These are phyloP conservation scores for Sclerotinia minor DNA, from an alignment of 2,329 filamentous ascomycete species.

Conservation along the genomic window DNA sequence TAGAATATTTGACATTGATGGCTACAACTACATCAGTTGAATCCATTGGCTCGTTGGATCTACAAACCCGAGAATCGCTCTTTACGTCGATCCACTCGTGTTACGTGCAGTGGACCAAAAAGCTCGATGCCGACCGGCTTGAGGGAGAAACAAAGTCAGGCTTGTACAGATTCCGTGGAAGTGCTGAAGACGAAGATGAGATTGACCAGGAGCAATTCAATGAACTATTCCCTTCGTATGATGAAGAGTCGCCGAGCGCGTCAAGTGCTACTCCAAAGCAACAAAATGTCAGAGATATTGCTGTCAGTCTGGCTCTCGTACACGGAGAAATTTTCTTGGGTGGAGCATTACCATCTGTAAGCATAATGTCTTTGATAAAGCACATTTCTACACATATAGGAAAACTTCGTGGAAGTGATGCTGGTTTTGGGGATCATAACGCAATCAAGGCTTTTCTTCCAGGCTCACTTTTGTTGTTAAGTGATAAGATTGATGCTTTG, in stretches of 20 bases:
- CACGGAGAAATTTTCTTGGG: constrained; percentile 51
- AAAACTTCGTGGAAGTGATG: constrained; percentile 28
- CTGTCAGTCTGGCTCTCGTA: constrained; percentile 60
- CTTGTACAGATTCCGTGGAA: constrained; percentile 81
- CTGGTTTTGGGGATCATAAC: constrained; percentile 36
- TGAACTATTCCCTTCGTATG: constrained; percentile 78
- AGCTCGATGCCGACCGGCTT: constrained; percentile 73
- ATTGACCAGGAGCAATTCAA: constrained; percentile 72
- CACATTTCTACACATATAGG: constrained; percentile 37
- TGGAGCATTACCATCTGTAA: constrained; percentile 30
- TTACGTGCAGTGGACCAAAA: constrained; percentile 77
- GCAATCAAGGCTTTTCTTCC: constrained; percentile 61
- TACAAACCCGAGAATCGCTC: constrained; percentile 52
- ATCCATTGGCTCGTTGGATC: constrained; percentile 46
- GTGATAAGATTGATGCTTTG: constrained; percentile 58
- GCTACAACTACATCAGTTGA: constrained; percentile 51
- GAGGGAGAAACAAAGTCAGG: constrained; percentile 72
- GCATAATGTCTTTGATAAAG: constrained; percentile 37
- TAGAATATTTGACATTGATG: constrained; percentile 55
- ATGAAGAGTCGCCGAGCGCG: constrained; percentile 46
- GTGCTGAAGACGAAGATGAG: constrained; percentile 73
- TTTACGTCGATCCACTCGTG: constrained; percentile 69
- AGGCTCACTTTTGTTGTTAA: constrained; percentile 63
- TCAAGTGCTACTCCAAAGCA: constrained; percentile 28
- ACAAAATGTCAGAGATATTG: constrained; percentile 35